Evolutionary conservation across 2,329 filamentous ascomycete genomes (phyloP).

Genomic region (Cadophora luteo-olivacea): DNA sequence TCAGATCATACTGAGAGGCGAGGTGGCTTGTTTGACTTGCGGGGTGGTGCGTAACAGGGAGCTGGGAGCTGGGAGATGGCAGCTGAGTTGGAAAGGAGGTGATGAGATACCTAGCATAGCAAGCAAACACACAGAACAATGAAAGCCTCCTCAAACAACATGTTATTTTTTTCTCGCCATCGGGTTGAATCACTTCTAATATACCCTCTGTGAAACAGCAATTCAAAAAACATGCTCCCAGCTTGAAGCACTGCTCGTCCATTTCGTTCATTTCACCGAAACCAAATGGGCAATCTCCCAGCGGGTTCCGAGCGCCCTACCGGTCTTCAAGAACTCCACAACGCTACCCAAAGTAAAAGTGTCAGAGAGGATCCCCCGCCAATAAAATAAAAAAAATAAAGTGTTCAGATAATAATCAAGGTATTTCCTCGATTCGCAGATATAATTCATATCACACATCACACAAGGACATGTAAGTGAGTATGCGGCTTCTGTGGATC

Average conservation of each 20-base stretch:
- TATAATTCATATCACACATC: background rate
- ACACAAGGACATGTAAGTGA: too few relatives aligned
- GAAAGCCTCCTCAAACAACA: constrained; percentile 2
- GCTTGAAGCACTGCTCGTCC: too few relatives aligned
- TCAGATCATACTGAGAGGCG: background rate
- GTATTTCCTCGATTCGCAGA: background rate
- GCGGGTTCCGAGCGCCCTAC: too few relatives aligned
- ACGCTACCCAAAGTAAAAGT: too few relatives aligned
- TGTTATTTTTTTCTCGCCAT: background rate
- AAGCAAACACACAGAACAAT: background rate
- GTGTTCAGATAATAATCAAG: background rate
- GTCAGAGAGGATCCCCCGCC: too few relatives aligned
- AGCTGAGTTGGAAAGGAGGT: background rate
- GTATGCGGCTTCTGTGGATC: constrained; percentile 1
- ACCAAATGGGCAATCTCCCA: too few relatives aligned
- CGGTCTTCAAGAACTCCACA: too few relatives aligned
- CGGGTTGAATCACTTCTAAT: too few relatives aligned
- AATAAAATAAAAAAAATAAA: background rate
- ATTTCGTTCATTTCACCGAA: too few relatives aligned
- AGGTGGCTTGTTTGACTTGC: background rate
- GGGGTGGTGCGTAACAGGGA: background rate
- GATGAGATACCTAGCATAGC: background rate
- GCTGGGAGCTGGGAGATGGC: background rate
- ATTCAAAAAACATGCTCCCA: too few relatives aligned
- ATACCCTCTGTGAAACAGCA: too few relatives aligned